Conservation (phyloP, 768 basidiomycete species). For the Favolaschia claudopus region DNA sequence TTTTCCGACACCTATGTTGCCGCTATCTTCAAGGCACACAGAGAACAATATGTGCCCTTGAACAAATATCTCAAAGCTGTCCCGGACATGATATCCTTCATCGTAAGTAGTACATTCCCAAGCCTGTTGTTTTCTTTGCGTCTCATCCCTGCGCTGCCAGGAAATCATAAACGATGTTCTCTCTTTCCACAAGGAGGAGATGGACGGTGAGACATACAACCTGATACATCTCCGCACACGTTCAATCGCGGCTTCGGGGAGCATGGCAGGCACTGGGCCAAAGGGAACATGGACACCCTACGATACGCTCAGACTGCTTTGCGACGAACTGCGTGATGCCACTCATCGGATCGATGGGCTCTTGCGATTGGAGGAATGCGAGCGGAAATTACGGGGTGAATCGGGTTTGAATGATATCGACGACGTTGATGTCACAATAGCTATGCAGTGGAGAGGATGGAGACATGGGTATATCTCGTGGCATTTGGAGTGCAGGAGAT, state of each 20-base stretch:
- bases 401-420: background rate
- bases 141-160: background rate
- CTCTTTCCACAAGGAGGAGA: background rate
- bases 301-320: background rate
- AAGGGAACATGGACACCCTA: background rate
- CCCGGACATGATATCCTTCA: background rate
- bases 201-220: background rate
- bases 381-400: background rate
- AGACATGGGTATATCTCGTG: too few species aligned
- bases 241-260: background rate
- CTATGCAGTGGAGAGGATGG: too few species aligned
- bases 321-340: background rate
- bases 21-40: background rate
- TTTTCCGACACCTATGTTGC: background rate
- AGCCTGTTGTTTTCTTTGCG: background rate
- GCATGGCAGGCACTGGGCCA: too few species aligned
- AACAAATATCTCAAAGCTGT: slow-evolving; percentile 13
- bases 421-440: background rate
- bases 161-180: background rate
- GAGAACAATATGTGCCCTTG: background rate
- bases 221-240: background rate
- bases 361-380: background rate
- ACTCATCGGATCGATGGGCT: background rate
- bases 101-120: too few species aligned
- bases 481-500: too few species aligned